Evolutionary conservation across 2,329 filamentous ascomycete genomes (phyloP).

Genomic region (Talaromyces rugulosus): DNA sequence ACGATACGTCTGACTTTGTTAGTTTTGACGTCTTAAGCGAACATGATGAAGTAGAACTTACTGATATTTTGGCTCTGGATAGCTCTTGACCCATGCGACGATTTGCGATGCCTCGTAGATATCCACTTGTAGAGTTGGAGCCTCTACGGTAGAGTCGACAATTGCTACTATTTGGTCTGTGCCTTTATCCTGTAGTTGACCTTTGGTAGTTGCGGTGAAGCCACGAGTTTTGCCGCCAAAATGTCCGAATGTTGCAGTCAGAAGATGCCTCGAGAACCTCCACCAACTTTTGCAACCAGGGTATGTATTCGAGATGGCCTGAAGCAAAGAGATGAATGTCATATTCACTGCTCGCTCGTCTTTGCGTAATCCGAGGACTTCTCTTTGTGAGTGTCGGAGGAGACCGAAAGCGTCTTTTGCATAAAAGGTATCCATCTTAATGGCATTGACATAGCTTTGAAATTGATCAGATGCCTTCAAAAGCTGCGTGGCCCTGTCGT

Average conservation of each 20-base stretch:
- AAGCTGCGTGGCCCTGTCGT: too few species aligned
- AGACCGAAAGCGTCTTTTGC: too few species aligned
- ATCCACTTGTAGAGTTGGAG: neutral
- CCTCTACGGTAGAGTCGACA: neutral
- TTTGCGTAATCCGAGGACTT: neutral
- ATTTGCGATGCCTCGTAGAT: neutral
- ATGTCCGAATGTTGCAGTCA: too few species aligned
- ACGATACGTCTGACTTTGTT: neutral
- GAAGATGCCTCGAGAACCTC: neutral
- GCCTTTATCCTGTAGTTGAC: neutral
- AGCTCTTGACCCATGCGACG: neutral
- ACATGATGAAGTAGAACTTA: neutral
- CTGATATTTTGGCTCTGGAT: neutral
- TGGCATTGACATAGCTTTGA: too few species aligned
- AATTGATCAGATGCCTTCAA: too few species aligned
- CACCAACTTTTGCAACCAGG: neutral
- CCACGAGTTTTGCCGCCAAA: neutral
- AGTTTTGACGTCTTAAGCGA: neutral
- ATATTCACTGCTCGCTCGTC: neutral
- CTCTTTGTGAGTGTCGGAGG: neutral
- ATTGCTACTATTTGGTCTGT: neutral
- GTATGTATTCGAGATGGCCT: neutral
- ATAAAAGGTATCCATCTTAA: too few species aligned
- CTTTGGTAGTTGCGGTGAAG: neutral
- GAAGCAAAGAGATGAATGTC: neutral